A percentile compares a stretch with the other conserved stretches of the same genome.
Evolutionary conservation across 441 rosid genomes (phyloP).

Genomic region (Eutrema salsugineum): DNA sequence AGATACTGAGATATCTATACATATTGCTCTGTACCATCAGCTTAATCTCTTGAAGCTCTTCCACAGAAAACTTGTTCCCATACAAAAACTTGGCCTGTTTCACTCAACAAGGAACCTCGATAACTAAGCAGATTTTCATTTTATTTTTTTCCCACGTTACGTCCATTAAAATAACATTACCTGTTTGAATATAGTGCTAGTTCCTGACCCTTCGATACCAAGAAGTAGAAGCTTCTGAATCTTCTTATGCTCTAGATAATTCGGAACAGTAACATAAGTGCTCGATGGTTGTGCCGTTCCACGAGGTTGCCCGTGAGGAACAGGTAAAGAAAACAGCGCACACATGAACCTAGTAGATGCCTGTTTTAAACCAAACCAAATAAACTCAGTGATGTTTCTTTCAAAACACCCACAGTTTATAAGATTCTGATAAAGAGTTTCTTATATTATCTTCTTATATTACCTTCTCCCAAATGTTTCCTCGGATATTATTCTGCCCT

Average conservation of each 20-base stretch:
- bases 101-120: conserved; percentile 11
- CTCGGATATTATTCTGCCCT: conserved; percentile 97
- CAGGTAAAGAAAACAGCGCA: conserved; percentile 76
- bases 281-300: conserved; percentile 46
- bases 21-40: conserved; percentile 98
- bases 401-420: neutral
- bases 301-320: conserved; percentile 58
- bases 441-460: conserved; percentile 46
- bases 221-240: conserved; percentile 69
- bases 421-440: neutral
- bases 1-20: conserved; percentile 92
- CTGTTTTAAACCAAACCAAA: conserved; percentile 44
- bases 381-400: neutral
- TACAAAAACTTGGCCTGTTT: conserved; percentile 94
- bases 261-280: conserved; percentile 44
- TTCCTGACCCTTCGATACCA: conserved; percentile 81
- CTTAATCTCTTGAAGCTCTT: conserved; percentile 91
- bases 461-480: conserved; percentile 99
- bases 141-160: neutral
- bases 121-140: conserved; percentile 4
- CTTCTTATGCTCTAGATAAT: conserved; percentile 65
- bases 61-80: conserved; percentile 79
- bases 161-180: conserved; percentile 28
- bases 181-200: conserved; percentile 95
- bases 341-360: conserved; percentile 78